Base-by-base conservation (phyloP, 2,329 filamentous ascomycete genomes). In the Cercospora sojina region DNA sequence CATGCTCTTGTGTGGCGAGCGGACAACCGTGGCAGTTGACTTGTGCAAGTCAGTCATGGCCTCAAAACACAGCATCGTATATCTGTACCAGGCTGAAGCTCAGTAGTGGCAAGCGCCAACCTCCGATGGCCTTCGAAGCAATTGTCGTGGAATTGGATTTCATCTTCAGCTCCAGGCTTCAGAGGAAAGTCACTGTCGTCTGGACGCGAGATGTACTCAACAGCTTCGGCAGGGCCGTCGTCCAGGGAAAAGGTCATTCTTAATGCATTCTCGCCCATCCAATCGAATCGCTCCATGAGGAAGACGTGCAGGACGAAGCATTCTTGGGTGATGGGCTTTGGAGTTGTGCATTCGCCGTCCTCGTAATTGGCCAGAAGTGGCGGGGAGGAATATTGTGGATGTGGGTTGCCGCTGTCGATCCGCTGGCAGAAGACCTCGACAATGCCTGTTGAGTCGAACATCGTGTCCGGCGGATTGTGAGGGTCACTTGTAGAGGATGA, bases 371-470 rank as follows among this genome's bases (percentile, higher is more conserved):
- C 29, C 27, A 57, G 10, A 2, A 35, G 53, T 32, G 53, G 53
- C 6, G 29, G 31, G 3, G 64, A 53, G 3, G 38, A 57, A 47
- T 57, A 60, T 27, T 57, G 35, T 20, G 58, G 57, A 59, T 62
- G 53, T 25, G 32, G 57, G 41, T 55, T 60, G 5, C 18, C 59
- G 47, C 51, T 41, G 60, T 53, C 43, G 57, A 67, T 62, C 35
- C 65, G 62, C 31, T 58, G 55, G 41, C 63, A 63, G 41, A 64
- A 67, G 20, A 67, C 27, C 38, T 67, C 65, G 35, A 64, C 18
- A 9, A 64, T 62, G 1, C 58, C 65, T 13, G 65, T 67, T 18
- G 57, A 59, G 53, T 67, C 65, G 62, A 67, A 67, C 65, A 67
- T 67, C 5, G 1, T 51, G 18, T 32, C 13, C 16, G 25, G 7